Conservation (phyloP, 495 filamentous ascomycete genomes). For the Oidiodendron maius region DNA sequence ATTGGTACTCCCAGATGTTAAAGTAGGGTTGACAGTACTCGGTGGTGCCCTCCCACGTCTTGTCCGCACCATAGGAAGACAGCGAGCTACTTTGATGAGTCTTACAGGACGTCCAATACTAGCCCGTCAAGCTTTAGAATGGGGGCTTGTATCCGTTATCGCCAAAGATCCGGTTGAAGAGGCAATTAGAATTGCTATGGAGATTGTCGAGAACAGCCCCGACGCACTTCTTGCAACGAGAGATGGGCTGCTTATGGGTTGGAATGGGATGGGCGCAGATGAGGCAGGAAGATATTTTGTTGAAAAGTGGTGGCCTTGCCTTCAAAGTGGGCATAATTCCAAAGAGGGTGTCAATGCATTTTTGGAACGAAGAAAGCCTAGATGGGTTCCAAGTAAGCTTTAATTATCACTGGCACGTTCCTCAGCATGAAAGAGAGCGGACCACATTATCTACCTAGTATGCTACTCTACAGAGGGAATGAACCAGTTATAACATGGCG, state of each 20-base stretch:
- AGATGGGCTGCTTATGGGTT: constrained; percentile 59
- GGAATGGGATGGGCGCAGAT: constrained; percentile 60
- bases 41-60: constrained; percentile 66
- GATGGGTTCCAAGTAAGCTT: constrained; percentile 70
- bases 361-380: constrained; percentile 68
- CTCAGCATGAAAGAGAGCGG: too few relatives aligned
- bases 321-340: constrained; percentile 68
- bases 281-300: constrained; percentile 53
- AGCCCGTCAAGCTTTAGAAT: constrained; percentile 52
- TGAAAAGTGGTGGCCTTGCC: constrained; percentile 49
- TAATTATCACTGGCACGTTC: constrained; percentile 27
- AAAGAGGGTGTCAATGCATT: constrained; percentile 73
- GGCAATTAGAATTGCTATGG: constrained; percentile 42
- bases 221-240: constrained; percentile 64
- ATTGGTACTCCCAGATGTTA: constrained; percentile 65
- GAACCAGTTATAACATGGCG: too few relatives aligned
- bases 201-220: constrained; percentile 58
- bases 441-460: too few relatives aligned
- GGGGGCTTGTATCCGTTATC: constrained; percentile 76
- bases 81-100: constrained; percentile 67
- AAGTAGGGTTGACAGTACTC: constrained; percentile 62
- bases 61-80: constrained; percentile 56
- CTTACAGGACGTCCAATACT: constrained; percentile 53
- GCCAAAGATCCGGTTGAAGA: too few relatives aligned
- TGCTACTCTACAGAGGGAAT: too few relatives aligned